Evolutionary conservation across 805 yeast genomes (phyloP).

Genomic region (Metschnikowia sp.): DNA sequence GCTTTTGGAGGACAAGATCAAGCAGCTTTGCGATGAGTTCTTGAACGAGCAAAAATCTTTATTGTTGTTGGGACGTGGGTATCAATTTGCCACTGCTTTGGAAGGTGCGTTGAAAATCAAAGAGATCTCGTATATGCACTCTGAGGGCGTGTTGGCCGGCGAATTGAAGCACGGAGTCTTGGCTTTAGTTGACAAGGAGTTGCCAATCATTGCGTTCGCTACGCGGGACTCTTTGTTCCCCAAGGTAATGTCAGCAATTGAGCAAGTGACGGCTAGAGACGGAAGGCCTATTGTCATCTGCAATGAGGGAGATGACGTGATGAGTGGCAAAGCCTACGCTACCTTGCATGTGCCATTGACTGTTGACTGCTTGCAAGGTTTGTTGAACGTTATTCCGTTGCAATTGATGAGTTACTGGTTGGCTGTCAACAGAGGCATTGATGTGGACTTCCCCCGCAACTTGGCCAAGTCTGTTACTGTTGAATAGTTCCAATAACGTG

Average conservation of each 20-base stretch:
- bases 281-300: conserved; percentile 95
- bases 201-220: conserved; percentile 94
- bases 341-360: conserved; percentile 90
- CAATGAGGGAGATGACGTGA: conserved; percentile 71
- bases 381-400: conserved; percentile 88
- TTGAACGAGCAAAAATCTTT: conserved; percentile 82
- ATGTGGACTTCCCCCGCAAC: conserved; percentile 98
- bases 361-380: conserved; percentile 96
- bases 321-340: conserved; percentile 57
- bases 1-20: conserved; percentile 67
- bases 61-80: conserved; percentile 93
- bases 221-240: conserved; percentile 96
- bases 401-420: conserved; percentile 97
- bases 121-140: conserved; percentile 97
- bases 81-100: conserved; percentile 93
- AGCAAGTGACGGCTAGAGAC: conserved; percentile 95
- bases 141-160: conserved; percentile 99
- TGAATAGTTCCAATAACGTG: conserved; percentile 46
- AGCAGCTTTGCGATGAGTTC: conserved; percentile 65
- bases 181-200: conserved; percentile 89
- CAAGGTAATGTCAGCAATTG: conserved; percentile 90
- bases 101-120: conserved; percentile 98
- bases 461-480: conserved; percentile 98
- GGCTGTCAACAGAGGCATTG: conserved; percentile 91
- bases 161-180: conserved; percentile 98